Evolutionary conservation across 140 eudicot genomes (phyloP).

Genomic region (Senecio squalidus): DNA sequence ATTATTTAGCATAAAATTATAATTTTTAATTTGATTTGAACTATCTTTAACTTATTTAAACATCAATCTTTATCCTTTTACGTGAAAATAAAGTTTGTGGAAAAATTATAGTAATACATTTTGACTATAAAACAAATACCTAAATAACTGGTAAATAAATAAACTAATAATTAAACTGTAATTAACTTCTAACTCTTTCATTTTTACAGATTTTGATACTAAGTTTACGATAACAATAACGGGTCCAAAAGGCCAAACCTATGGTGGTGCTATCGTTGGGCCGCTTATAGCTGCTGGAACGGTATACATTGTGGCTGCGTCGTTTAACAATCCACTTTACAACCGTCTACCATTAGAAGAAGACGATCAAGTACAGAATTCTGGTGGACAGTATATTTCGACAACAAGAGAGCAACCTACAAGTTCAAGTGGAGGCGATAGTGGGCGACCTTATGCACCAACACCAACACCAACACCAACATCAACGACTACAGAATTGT

Average conservation of each 20-base stretch:
- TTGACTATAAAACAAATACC: too few species aligned
- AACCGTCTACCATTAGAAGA: conserved; percentile 20
- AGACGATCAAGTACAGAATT: neutral
- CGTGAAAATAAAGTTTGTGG: too few species aligned
- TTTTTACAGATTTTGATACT: neutral
- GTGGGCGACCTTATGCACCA: neutral
- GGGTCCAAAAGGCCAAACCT: conserved; percentile 35
- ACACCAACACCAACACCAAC: neutral
- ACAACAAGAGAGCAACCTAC: neutral
- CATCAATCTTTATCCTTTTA: too few species aligned
- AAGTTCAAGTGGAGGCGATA: conserved; percentile 6
- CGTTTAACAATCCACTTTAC: conserved; percentile 29
- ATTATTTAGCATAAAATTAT: too few species aligned
- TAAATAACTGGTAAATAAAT: too few species aligned
- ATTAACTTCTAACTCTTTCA: neutral
- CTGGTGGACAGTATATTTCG: conserved; percentile 6
- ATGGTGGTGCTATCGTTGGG: conserved; percentile 30
- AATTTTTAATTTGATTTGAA: too few species aligned
- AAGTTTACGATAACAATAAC: conserved; percentile 39
- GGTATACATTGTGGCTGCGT: conserved; percentile 24
- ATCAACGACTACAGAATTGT: conserved; percentile 10
- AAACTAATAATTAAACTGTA: too few species aligned
- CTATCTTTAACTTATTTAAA: too few species aligned
- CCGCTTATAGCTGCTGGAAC: conserved; percentile 33
- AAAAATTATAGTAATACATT: too few species aligned